Evolutionary conservation across 1,139 yeast species (phyloP), one percentile per base, ranked within the genome.

Genomic region (Geotrichum candidum): DNA sequence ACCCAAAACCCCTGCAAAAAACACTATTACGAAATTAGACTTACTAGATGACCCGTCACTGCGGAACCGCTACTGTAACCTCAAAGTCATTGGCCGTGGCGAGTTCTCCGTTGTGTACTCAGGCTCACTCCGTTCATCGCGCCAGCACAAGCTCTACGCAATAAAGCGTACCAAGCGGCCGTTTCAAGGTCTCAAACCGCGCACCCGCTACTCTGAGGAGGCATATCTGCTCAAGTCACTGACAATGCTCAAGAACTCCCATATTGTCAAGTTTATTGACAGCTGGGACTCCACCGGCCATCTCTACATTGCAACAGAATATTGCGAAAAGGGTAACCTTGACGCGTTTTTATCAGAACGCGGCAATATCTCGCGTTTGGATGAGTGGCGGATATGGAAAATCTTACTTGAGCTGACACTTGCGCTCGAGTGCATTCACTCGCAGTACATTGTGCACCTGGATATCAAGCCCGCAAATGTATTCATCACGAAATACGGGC

Each of bases 381-480:
- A 94, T 73, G 99, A 94, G 73, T 94, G 96, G 86, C 82, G 99
- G 67, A 92, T 92, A 52, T 95, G 99, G 99, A 94, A 94, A 76
- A 92, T 95, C 52, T 77, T 92, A 66, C 87, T 88, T 60, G 98
- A 94, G 72, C 79, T 91, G 22, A 75, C 90, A 53, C 81, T 72
- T 56, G 99, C 98, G 0, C 77, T 94, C 64, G 82, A 84, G 67
- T 91, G 86, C 72, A 87, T 94, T 62, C 99, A 94, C 71, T 82
- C 81, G 71, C 80, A 84, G 58, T 86, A 86, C 61, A 88, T 88
- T 65, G 78, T 90, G 61, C 98, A 92, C 75, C 77, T 92, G 60
- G 98, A 92, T 75, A 77, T 94, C 70, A 94, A 94, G 74, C 99
- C 99, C 0, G 97, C 97, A 3, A 94, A 94, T 73, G 86, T 94